Evolutionary conservation across 2,329 filamentous ascomycete genomes (phyloP), one percentile per base, ranked within the genome.

Genomic region (Neobulgaria alba): DNA sequence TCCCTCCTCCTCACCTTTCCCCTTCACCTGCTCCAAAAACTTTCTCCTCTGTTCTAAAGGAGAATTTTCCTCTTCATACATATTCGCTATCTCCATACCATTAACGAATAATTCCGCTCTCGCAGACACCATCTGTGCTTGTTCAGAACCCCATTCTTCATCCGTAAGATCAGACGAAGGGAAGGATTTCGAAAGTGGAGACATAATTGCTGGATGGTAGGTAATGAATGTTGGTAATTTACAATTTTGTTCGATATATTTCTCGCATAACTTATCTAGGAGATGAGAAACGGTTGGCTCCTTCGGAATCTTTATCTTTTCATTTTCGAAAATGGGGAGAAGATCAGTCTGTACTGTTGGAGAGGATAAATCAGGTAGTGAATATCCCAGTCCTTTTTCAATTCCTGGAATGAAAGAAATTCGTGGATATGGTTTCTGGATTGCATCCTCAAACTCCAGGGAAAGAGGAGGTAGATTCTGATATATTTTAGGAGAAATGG

Each of bases 41-140:
- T 98, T 98, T 41, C 75, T 71, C 33, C 85, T 73, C 65, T 98
- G 92, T 54, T 82, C 84, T 39, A 83, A 79, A 0, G 92, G 92
- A 38, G 86, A 85, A 62, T 98, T 98, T 61, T 98, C 92, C 64
- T 98, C 92, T 61, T 98, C 92, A 62, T 98, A 98, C 68, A 90
- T 93, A 63, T 98, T 98, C 46, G 90, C 86, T 21, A 95, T 72
- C 59, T 98, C 92, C 40, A 78, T 77, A 30, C 82, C 79, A 36
- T 77, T 67, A 47, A 93, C 76, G 63, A 94, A 95, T 16, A 95
- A 74, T 63, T 95, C 89, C 0, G 84, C 85, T 4, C 89, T 80
- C 1, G 86, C 85, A 1, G 87, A 82, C 1, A 95, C 78, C 7
- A 74, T 63, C 59, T 95, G 89, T 10, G 72, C 69, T 0, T 80